These are phyloP conservation scores for Dictyophora rubrovolvata DNA, from an alignment of 768 basidiomycete genomes.

Conservation along the genomic window DNA sequence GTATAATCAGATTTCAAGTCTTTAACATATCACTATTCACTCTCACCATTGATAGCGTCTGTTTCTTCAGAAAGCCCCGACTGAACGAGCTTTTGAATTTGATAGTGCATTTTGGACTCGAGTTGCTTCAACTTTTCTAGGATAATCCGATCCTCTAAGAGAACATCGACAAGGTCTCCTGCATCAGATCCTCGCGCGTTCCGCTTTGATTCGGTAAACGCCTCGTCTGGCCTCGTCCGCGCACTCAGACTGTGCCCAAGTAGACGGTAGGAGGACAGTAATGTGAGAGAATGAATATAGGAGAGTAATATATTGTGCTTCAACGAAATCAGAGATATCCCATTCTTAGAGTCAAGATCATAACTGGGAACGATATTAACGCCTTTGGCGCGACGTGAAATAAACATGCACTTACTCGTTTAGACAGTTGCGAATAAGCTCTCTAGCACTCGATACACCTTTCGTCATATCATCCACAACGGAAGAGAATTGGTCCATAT, in stretches of 20 bases:
- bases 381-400: slow-evolving; percentile 12
- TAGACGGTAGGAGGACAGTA: slow-evolving; percentile 61
- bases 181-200: slow-evolving; percentile 42
- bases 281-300: slow-evolving; percentile 74
- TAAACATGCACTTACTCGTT: slow-evolving; percentile 37
- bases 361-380: not conserved
- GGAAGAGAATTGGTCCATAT: slow-evolving; percentile 16
- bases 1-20: slow-evolving; percentile 3
- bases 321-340: slow-evolving; percentile 83
- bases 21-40: not conserved
- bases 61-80: slow-evolving; percentile 38
- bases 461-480: slow-evolving; percentile 46
- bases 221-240: slow-evolving; percentile 36
- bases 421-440: slow-evolving; percentile 41
- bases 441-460: slow-evolving; percentile 52
- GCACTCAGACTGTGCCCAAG: slow-evolving; percentile 51
- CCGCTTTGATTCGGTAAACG: slow-evolving; percentile 47
- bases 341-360: slow-evolving; percentile 50
- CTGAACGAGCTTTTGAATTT: slow-evolving; percentile 87
- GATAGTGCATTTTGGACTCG: slow-evolving; percentile 84
- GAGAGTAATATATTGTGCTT: slow-evolving; percentile 79
- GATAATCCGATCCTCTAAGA: slow-evolving; percentile 71
- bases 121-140: slow-evolving; percentile 83
- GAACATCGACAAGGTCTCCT: slow-evolving; percentile 70
- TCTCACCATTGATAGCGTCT: slow-evolving; percentile 50